Conservation (phyloP, 257 asterid genomes). For the Perilla frutescens region DNA sequence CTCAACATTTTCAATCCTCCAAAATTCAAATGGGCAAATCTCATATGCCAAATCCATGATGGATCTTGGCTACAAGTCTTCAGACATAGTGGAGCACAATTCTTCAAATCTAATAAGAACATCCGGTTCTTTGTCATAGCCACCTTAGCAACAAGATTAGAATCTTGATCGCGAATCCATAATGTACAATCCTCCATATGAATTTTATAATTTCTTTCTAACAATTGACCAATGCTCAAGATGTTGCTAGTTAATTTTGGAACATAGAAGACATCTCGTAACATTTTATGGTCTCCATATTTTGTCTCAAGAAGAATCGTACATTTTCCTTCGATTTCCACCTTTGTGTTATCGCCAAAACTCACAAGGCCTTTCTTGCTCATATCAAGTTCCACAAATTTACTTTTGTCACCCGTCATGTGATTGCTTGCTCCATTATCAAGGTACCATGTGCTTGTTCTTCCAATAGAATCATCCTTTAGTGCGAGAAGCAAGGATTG, state of each 20-base stretch:
- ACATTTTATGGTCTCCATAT: background rate
- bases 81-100: conserved; percentile 1
- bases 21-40: conserved; percentile 22
- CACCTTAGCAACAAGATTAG: conserved; percentile 11
- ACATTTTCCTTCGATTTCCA: too few relatives aligned
- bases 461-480: too few relatives aligned
- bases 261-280: conserved; percentile 9
- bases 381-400: background rate
- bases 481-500: background rate
- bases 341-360: background rate
- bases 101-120: background rate
- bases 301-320: background rate
- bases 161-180: conserved; percentile 19
- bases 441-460: too few relatives aligned
- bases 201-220: conserved; percentile 16
- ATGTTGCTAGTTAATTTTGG: conserved; percentile 5
- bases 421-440: background rate
- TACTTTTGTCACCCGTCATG: background rate
- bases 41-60: conserved; percentile 23
- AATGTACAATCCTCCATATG: background rate
- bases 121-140: background rate
- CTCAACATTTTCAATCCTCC: conserved; percentile 12
- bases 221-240: conserved; percentile 15
- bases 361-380: background rate
- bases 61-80: conserved; percentile 11